Conservation (phyloP, 2,329 filamentous ascomycete species). For the Arthrinium puccinioides region DNA sequence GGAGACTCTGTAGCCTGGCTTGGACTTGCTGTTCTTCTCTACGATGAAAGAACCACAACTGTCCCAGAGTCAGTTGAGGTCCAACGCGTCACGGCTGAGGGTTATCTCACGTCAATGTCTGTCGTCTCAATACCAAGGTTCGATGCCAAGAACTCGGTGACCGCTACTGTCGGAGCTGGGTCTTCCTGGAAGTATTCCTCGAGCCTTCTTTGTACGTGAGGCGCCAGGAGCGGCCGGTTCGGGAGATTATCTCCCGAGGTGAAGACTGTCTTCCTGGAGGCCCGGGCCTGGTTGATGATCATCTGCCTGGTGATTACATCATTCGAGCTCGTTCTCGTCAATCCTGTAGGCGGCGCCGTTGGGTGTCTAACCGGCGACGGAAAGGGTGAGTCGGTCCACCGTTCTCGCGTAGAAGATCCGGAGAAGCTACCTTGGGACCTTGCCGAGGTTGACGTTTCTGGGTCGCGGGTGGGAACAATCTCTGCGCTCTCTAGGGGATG, state of each 20-base stretch:
- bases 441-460: not conserved
- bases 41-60: conserved; percentile 47
- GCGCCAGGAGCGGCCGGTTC: conserved; percentile 37
- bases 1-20: conserved; percentile 36
- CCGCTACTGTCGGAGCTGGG: conserved; percentile 38
- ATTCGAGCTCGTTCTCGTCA: conserved; percentile 12
- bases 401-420: too few species aligned
- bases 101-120: conserved; percentile 39
- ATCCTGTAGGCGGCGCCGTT: conserved; percentile 9
- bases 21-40: conserved; percentile 40
- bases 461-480: too few species aligned
- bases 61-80: not conserved
- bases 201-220: conserved; percentile 41
- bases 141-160: conserved; percentile 46
- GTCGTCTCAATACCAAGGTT: conserved; percentile 43
- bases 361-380: conserved; percentile 7
- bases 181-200: conserved; percentile 46
- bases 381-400: not conserved
- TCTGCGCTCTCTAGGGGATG: too few species aligned
- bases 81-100: not conserved
- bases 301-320: conserved; percentile 30
- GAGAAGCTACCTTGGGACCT: not conserved
- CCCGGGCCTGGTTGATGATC: conserved; percentile 38
- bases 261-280: conserved; percentile 31
- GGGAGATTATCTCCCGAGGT: conserved; percentile 25